phyloP scores from a whole-genome alignment of 768 basidiomycete genomes.

The Clitopilus hobsonii region DNA sequence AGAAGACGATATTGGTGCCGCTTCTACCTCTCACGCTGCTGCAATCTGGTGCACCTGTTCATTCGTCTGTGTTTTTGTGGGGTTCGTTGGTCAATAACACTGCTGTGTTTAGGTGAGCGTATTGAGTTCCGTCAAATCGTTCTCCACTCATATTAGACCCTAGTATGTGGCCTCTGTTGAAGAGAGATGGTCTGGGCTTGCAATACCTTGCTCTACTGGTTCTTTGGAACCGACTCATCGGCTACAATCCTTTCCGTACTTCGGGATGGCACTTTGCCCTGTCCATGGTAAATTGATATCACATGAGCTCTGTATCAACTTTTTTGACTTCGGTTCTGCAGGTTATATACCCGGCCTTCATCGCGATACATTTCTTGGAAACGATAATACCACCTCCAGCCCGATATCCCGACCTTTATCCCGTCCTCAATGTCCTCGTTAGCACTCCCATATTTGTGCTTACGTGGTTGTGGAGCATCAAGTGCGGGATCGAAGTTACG shows the following conservation, averaged over 20 bases:
- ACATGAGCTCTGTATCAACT: slow-evolving; percentile 14
- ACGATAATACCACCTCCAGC: slow-evolving; percentile 55
- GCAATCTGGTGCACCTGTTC: slow-evolving; percentile 48
- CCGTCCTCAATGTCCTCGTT: slow-evolving; percentile 80
- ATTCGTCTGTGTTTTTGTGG: slow-evolving; percentile 62
- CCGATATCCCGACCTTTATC: slow-evolving; percentile 81
- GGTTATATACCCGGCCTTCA: slow-evolving; percentile 53
- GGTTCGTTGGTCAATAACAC: slow-evolving; percentile 77
- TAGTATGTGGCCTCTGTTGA: slow-evolving; percentile 92
- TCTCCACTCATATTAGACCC: neutral
- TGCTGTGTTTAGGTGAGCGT: slow-evolving; percentile 76
- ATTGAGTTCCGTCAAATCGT: neutral
- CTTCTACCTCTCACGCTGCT: slow-evolving; percentile 81
- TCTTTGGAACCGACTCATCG: slow-evolving; percentile 82
- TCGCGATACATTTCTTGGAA: slow-evolving; percentile 63
- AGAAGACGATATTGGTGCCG: slow-evolving; percentile 87
- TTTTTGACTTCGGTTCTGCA: slow-evolving; percentile 9
- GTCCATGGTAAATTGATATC: neutral
- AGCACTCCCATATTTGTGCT: slow-evolving; percentile 77
- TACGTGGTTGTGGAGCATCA: slow-evolving; percentile 89
- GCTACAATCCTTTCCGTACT: slow-evolving; percentile 60
- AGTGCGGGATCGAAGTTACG: slow-evolving; percentile 68
- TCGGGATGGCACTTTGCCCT: neutral
- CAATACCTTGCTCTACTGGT: slow-evolving; percentile 67
- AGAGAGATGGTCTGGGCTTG: slow-evolving; percentile 69